A percentile compares a stretch with the other conserved stretches of the same genome.
phyloP scores from a whole-genome alignment of 768 basidiomycete species.

The Royoungia palumana region DNA sequence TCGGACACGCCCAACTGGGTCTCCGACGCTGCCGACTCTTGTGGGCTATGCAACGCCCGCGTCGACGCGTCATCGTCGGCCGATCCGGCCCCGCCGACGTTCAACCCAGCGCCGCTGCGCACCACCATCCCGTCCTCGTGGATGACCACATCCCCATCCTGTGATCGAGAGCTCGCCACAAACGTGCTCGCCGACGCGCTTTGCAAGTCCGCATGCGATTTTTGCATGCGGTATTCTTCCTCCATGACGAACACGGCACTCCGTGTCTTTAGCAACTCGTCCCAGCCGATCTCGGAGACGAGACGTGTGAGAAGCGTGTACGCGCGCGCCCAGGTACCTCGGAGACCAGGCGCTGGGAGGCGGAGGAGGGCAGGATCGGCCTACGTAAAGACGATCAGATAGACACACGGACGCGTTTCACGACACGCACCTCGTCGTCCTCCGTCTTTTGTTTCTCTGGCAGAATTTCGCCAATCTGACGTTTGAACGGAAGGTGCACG shows the following conservation, averaged over 20 bases:
- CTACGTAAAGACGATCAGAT: constrained; percentile 33
- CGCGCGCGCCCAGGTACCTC: constrained; percentile 95
- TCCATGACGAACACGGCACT: constrained; percentile 99
- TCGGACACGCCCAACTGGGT: constrained; percentile 6
- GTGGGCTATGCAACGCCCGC: constrained; percentile 47
- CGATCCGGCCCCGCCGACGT: neutral
- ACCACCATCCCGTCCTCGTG: constrained; percentile 61
- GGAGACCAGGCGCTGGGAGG: constrained; percentile 90
- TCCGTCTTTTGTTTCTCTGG: constrained; percentile 80
- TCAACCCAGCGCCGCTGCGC: constrained; percentile 17
- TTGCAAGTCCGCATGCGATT: constrained; percentile 71
- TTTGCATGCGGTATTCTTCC: constrained; percentile 98
- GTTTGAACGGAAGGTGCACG: constrained; percentile 82
- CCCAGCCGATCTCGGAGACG: constrained; percentile 96
- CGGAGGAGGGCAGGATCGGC: constrained; percentile 92
- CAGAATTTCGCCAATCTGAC: constrained; percentile 84
- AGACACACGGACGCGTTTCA: neutral
- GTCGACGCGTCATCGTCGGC: constrained; percentile 72
- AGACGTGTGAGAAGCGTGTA: constrained; percentile 88
- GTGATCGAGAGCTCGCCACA: constrained; percentile 22
- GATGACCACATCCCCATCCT: constrained; percentile 40
- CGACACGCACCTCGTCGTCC: constrained; percentile 68
- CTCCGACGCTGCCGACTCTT: constrained; percentile 28
- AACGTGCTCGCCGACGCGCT: constrained; percentile 24
- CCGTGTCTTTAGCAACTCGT: constrained; percentile 93